Percentiles rank a stretch among this genome's conserved stretches.
Evolutionary conservation across 345 rosid genomes (phyloP).

Genomic region (Combretum micranthum): DNA sequence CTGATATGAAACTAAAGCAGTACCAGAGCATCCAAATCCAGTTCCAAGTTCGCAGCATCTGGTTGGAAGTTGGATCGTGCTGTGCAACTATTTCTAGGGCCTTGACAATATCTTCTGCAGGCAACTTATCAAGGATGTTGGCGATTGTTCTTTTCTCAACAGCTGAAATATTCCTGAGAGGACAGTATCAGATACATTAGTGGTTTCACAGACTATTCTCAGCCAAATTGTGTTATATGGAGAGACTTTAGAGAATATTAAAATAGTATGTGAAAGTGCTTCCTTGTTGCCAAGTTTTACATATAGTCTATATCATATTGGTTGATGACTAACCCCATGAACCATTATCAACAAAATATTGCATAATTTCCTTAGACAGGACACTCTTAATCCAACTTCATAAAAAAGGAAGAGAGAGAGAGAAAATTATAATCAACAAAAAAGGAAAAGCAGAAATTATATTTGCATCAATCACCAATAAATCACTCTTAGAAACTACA

Average conservation of each 20-base stretch:
- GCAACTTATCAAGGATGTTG: slow-evolving; percentile 42
- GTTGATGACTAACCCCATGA: neutral
- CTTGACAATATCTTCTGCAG: slow-evolving; percentile 63
- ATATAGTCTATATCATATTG: neutral
- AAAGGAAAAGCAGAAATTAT: no score
- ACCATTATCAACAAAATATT: no score
- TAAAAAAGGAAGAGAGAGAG: neutral
- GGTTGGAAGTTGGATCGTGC: slow-evolving; percentile 49
- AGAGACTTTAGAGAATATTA: neutral
- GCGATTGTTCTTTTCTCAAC: slow-evolving; percentile 70
- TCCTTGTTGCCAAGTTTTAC: no score
- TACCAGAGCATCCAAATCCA: slow-evolving; percentile 78
- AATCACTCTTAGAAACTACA: neutral
- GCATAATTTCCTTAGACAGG: neutral
- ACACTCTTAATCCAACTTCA: neutral
- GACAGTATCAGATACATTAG: neutral
- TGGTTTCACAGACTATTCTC: neutral
- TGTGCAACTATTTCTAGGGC: slow-evolving; percentile 73
- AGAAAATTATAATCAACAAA: neutral
- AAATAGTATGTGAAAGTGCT: no score
- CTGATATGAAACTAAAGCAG: neutral
- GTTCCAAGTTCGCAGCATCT: slow-evolving; percentile 58
- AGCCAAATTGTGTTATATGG: neutral
- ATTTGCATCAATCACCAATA: neutral
- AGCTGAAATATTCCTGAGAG: slow-evolving; percentile 50